Conservation (phyloP, 345 rosid species). For the Geranium brycei region DNA sequence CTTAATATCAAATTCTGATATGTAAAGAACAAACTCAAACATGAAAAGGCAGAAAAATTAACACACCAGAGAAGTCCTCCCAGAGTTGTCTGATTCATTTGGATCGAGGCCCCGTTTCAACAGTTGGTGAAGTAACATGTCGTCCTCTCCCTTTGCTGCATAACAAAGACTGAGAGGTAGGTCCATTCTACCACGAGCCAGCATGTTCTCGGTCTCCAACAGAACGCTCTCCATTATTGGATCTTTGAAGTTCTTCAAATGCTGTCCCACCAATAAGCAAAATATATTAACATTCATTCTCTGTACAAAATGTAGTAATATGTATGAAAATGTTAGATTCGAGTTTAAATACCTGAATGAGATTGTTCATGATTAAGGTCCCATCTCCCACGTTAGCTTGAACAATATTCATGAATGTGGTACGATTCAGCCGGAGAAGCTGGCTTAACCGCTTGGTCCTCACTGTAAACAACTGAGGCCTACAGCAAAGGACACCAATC, state of each 20-base stretch:
- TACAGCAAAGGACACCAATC: slow-evolving; percentile 74
- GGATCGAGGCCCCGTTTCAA: slow-evolving; percentile 75
- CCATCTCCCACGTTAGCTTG: slow-evolving; percentile 95
- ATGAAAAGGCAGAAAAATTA: background rate
- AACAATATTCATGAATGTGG: slow-evolving; percentile 67
- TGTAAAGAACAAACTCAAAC: background rate
- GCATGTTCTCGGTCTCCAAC: slow-evolving; percentile 62
- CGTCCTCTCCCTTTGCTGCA: slow-evolving; percentile 77
- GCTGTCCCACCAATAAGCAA: slow-evolving; percentile 20
- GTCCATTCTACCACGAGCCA: slow-evolving; percentile 68
- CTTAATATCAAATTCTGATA: background rate
- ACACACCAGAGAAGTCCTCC: slow-evolving; percentile 68
- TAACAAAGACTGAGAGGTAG: slow-evolving; percentile 59
- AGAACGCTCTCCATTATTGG: slow-evolving; percentile 60
- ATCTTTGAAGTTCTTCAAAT: slow-evolving; percentile 60
- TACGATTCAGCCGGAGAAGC: slow-evolving; percentile 74
- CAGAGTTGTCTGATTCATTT: slow-evolving; percentile 64
- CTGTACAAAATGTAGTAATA: no score
- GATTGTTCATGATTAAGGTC: slow-evolving; percentile 78
- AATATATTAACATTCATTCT: background rate
- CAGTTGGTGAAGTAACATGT: slow-evolving; percentile 55
- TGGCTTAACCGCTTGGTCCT: slow-evolving; percentile 83
- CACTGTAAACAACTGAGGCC: slow-evolving; percentile 81
- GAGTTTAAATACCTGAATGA: slow-evolving; percentile 49
- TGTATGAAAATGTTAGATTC: no score